Evolutionary conservation across 495 filamentous ascomycete genomes (phyloP), one percentile per base, ranked within the genome.

Genomic region (Podospora fimiseda): DNA sequence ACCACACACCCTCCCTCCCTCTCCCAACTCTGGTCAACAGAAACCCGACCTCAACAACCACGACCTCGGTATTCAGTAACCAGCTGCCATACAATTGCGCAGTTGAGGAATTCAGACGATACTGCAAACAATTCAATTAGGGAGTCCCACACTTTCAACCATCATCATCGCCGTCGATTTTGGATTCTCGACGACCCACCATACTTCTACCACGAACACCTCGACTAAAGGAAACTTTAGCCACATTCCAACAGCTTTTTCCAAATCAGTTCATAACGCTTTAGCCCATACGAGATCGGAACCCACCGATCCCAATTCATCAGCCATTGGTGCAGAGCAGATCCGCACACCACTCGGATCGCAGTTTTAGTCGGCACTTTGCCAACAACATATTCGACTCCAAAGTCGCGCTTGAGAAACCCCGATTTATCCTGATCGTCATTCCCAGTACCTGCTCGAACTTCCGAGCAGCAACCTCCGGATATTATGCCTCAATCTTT

Each of bases 401-500:
- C 42, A 42, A 13, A 41, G 33, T 30, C 50, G 57, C 54, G 55
- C 53, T 55, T 4, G 50, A 27, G 13, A 21, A 51, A 19, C 27
- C 55, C 56, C 54, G 9, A 62, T 62, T 51, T 42, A 23, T 42
- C 40, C 52, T 61, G 57, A 55, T 47, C 30, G n/a, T 9, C 45
- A 57, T 6, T 46, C 48, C 21, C 23, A 40, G 22, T 48, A 24
- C 14, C 53, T 64, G 65, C 65, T 66, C 64, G 63, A 63, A 43
- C 42, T 33, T 9, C 61, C 61, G 68, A 68, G 66, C 68, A 64
- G 52, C 37, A 43, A 13, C 46, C n/a, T 37, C 38, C 52, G n/a
- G 19, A 33, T 61, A 64, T 33, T 27, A 72, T 72, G 69, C 69
- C 67, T 16, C 41, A 59, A 47, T 60, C 56, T 44, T 60, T 72